A percentile compares a stretch with the other conserved stretches of the same genome.
phyloP scores from a whole-genome alignment of 768 basidiomycete species.

The Trametes punicea region DNA sequence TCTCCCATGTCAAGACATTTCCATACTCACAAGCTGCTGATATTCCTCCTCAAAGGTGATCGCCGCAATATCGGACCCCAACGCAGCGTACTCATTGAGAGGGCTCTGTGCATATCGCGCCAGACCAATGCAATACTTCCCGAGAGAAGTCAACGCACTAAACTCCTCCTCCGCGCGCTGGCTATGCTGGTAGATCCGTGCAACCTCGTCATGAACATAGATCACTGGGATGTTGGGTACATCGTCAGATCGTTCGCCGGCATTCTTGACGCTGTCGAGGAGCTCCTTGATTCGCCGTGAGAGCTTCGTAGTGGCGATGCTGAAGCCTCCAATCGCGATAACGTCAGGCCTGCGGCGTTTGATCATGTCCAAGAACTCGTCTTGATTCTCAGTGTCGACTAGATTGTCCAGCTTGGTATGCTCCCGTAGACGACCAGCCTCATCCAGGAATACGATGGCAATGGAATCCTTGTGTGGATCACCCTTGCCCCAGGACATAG shows the following conservation, averaged over 20 bases:
- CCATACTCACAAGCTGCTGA: slow-evolving; percentile 62
- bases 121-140: slow-evolving; percentile 91
- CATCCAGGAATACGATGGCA: slow-evolving; percentile 79
- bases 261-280: slow-evolving; percentile 25
- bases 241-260: slow-evolving; percentile 18
- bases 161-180: slow-evolving; percentile 83
- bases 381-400: slow-evolving; percentile 58
- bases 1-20: neutral
- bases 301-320: slow-evolving; percentile 72
- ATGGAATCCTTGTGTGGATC: slow-evolving; percentile 91
- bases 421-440: slow-evolving; percentile 87
- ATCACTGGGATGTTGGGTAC: slow-evolving; percentile 60
- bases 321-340: slow-evolving; percentile 87
- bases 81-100: slow-evolving; percentile 88
- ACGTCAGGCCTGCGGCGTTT: slow-evolving; percentile 83
- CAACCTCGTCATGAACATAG: slow-evolving; percentile 88
- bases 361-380: slow-evolving; percentile 80
- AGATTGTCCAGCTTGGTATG: slow-evolving; percentile 88
- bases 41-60: slow-evolving; percentile 82
- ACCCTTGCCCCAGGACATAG: slow-evolving; percentile 93
- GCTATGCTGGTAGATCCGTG: slow-evolving; percentile 91
- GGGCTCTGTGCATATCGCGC: slow-evolving; percentile 94
- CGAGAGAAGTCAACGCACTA: slow-evolving; percentile 67
- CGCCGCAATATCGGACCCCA: slow-evolving; percentile 80
- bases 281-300: slow-evolving; percentile 61